Conservation (phyloP, 768 basidiomycete genomes). For the Rhodotorula graminis region DNA sequence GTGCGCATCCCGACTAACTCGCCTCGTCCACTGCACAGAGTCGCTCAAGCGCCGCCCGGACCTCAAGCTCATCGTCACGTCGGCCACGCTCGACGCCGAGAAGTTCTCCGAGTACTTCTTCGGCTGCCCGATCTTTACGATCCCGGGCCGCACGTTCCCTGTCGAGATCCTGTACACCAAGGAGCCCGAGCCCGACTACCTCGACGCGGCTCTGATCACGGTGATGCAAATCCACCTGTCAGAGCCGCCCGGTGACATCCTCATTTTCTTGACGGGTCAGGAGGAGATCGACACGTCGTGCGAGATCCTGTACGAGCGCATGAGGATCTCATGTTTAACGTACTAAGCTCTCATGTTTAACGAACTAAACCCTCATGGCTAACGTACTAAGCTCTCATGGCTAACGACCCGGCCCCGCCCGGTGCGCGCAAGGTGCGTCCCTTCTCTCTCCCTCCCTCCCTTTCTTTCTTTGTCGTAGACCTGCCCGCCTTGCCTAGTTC, state of each 20-base stretch:
- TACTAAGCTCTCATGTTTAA: too few species aligned
- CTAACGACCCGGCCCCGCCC: constrained; percentile 92
- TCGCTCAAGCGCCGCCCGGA: constrained; percentile 92
- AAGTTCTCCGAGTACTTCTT: constrained; percentile 99
- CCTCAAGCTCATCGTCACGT: constrained; percentile 84
- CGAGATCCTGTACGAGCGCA: constrained; percentile 92
- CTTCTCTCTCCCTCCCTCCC: too few species aligned
- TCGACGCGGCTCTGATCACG: constrained; percentile 96
- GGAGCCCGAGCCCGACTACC: constrained; percentile 97
- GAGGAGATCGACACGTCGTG: constrained; percentile 98
- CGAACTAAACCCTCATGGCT: too few species aligned
- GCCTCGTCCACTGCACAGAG: constrained; percentile 81
- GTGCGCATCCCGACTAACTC: constrained; percentile 25
- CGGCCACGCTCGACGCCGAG: constrained; percentile 93
- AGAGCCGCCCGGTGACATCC: constrained; percentile 95
- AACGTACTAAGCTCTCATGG: too few species aligned
- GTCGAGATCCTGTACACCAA: constrained; percentile 99
- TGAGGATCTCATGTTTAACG: too few species aligned
- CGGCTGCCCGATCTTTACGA: constrained; percentile 85
- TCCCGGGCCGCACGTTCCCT: constrained; percentile 93
- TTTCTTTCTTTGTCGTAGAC: too few species aligned
- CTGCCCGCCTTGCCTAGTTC: constrained; percentile 75
- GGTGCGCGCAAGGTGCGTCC: constrained; percentile 71
- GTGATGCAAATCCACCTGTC: constrained; percentile 99
- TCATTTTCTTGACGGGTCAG: constrained; percentile 97